A percentile compares a stretch with the other conserved stretches of the same genome.
phyloP scores from a whole-genome alignment of 2,329 filamentous ascomycete species.

The Pseudogymnoascus sp. region DNA sequence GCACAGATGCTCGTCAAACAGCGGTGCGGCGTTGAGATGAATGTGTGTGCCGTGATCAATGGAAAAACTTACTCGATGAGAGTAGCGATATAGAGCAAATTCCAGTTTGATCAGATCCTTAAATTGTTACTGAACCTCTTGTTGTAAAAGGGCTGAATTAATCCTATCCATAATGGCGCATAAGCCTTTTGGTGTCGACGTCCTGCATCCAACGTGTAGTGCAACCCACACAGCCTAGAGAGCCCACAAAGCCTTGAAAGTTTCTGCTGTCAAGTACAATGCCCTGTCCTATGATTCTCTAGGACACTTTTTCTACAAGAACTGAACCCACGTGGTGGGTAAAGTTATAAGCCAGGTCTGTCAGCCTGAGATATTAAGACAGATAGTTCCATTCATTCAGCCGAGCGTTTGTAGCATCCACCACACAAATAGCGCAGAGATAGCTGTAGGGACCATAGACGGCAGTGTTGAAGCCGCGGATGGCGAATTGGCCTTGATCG shows the following conservation, averaged over 20 bases:
- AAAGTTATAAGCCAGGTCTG: constrained; percentile 1
- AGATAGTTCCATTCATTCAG: background rate
- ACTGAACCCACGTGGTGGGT: background rate
- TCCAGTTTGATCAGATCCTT: background rate
- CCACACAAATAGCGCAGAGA: background rate
- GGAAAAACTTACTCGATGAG: background rate
- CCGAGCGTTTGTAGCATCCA: background rate
- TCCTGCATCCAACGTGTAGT: constrained; percentile 3
- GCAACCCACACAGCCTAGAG: background rate
- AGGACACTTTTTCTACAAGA: background rate
- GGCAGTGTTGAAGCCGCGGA: background rate
- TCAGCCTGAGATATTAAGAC: constrained; percentile 5
- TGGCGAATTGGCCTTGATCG: background rate
- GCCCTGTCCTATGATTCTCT: background rate
- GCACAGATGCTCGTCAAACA: background rate
- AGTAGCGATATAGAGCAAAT: background rate
- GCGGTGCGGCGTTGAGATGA: background rate
- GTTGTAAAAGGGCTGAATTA: background rate
- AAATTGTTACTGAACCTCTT: background rate
- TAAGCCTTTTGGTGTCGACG: constrained; percentile 7
- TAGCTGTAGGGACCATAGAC: background rate
- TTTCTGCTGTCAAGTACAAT: background rate
- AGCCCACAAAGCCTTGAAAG: background rate
- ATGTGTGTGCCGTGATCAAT: background rate
- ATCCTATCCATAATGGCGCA: constrained; percentile 6